Base-by-base conservation (phyloP, 176 grass and related monocot species). In the Aegilops longissima region DNA sequence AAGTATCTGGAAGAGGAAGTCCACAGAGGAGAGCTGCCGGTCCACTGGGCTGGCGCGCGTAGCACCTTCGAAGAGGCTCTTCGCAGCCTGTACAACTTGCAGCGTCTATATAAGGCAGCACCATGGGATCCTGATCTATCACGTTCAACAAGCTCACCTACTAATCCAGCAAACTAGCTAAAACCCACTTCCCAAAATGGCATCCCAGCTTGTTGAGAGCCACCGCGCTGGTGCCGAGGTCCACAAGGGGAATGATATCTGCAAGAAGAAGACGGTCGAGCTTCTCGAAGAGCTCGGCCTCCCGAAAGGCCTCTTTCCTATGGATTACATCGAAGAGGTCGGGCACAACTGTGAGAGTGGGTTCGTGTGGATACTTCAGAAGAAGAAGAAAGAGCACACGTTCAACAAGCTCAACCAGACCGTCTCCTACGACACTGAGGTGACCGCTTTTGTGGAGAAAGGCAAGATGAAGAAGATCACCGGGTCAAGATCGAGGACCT, bases 371-470 rank as follows among this genome's bases (percentile, higher is more conserved):
- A 27, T 84, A 10, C 1, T 85, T 0, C 71, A 54, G 0, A 85
- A 35, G 83, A 85, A 85, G 61, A 66, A 77, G 61, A 67, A 51
- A 5, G 83, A 85, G 9, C 59, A 85, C 72, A 77, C 83, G 0
- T 85, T 85, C 72, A 85, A 77, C 18, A 86, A 80, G 84, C 70
- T 86, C 62, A 86, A 80, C 64, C 75, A 86, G 47, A 79, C 31
- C 0, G 84, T 86, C 20, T 86, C 84, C 16, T 54, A 54, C 18
- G 54, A 20, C 18, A 7, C 54, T 7, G 54, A 21, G 54, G 54
- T 59, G 54, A 59, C 54, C 7, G 54, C 54, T 59, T 59, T 21
- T 59, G 54, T 59, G 6, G 18, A 59, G 0, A 59, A 59, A 18
- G 18, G 80, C 5, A 82, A 82, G 27, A 11, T 82, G 5, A 82